Percentiles rank a stretch among this genome's conserved stretches.
These are phyloP conservation scores for Puccinia novopanici DNA, from an alignment of 1,284 basidiomycete species.

Conservation along the genomic window DNA sequence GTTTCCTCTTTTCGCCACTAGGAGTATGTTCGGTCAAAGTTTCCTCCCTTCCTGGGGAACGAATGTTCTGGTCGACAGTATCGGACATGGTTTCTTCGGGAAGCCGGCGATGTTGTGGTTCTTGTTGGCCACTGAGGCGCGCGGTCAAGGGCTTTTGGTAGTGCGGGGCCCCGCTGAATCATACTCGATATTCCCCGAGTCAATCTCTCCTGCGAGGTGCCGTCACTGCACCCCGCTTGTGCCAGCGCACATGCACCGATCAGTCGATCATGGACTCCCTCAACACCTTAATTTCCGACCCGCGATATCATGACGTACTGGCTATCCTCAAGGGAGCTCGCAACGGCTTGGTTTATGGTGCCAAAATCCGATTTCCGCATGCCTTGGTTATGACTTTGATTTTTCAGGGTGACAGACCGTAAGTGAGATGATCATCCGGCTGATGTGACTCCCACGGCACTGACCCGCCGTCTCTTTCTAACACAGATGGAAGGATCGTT, in stretches of 20 bases:
- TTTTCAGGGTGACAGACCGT: slow-evolving; percentile 63
- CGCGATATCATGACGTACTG: slow-evolving; percentile 83
- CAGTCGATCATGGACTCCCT: slow-evolving; percentile 50
- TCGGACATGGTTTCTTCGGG: neutral
- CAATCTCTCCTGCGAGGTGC: no score
- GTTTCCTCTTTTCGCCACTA: neutral
- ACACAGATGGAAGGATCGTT: slow-evolving; percentile 70
- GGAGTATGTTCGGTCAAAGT: neutral
- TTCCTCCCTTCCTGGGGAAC: neutral
- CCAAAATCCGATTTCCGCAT: slow-evolving; percentile 94
- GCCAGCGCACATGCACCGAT: no score
- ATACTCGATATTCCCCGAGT: no score
- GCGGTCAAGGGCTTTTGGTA: no score
- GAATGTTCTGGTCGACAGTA: neutral
- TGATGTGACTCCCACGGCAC: neutral
- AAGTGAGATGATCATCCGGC: slow-evolving; percentile 9
- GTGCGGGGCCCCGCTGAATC: no score
- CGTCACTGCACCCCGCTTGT: no score
- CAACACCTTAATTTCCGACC: slow-evolving; percentile 60
- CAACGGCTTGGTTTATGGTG: slow-evolving; percentile 82
- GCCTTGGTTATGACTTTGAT: slow-evolving; percentile 97
- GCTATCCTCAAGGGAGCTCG: slow-evolving; percentile 91
- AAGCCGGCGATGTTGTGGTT: neutral
- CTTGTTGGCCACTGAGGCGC: no score
- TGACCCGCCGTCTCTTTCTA: slow-evolving; percentile 36